Percentiles rank a stretch among this genome's conserved stretches.
Conservation (phyloP, 768 basidiomycete species). For the Mycena amicta region DNA sequence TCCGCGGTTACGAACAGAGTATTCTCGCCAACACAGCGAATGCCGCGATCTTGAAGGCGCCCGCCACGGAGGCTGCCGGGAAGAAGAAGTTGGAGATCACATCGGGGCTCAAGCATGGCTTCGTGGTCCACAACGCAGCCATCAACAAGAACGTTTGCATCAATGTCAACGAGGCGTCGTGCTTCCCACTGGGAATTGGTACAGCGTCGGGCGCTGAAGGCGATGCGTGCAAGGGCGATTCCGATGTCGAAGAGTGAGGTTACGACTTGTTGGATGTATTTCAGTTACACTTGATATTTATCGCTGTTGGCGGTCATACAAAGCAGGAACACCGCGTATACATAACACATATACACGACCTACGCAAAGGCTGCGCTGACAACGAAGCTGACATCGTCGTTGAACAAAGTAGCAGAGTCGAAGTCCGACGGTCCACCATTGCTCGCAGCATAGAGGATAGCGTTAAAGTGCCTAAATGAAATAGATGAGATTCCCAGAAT, state of each 20-base stretch:
- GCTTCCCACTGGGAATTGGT: constrained; percentile 9
- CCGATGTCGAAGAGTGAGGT: too few species aligned
- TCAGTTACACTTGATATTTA: too few species aligned
- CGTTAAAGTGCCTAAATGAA: constrained; percentile 5
- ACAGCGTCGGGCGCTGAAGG: too few species aligned
- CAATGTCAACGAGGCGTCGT: constrained; percentile 2
- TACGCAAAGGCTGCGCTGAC: neutral
- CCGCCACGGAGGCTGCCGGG: neutral
- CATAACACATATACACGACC: too few species aligned
- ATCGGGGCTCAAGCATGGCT: constrained; percentile 1
- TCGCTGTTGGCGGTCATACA: too few species aligned
- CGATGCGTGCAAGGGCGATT: too few species aligned
- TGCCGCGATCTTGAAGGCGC: neutral
- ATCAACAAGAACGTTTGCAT: constrained; percentile 9
- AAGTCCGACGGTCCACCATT: neutral
- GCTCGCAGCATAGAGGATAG: neutral
- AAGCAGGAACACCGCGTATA: too few species aligned
- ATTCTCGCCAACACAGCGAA: constrained; percentile 3
- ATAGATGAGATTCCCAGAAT: too few species aligned
- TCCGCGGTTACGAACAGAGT: constrained; percentile 7
- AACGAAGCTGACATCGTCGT: constrained; percentile 5
- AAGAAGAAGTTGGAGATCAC: too few species aligned
- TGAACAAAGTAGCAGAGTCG: neutral
- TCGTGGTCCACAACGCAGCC: constrained; percentile 3
- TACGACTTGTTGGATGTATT: too few species aligned